Conservation (phyloP, 1,284 basidiomycete genomes). For the Ceratobasidium sp. region DNA sequence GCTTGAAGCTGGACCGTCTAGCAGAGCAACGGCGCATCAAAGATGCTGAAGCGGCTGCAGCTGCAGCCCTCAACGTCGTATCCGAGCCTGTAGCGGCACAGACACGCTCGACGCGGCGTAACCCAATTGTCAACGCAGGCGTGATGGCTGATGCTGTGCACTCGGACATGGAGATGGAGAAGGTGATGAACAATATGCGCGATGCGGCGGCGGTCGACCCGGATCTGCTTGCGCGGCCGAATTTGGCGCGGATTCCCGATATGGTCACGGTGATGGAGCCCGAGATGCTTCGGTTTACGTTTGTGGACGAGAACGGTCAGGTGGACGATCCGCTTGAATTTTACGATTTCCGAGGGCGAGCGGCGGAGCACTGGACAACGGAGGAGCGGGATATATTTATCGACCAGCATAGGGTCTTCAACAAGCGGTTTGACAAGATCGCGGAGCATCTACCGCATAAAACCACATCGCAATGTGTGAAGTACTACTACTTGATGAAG, state of each 20-base stretch:
- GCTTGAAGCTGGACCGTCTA: conserved; percentile 71
- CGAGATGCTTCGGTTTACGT: conserved; percentile 64
- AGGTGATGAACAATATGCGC: conserved; percentile 93
- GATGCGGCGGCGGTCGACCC: conserved; percentile 95
- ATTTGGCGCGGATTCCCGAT: conserved; percentile 92
- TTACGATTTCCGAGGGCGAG: conserved; percentile 78
- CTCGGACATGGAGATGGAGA: conserved; percentile 97
- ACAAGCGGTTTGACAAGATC: conserved; percentile 95
- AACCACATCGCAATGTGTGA: conserved; percentile 89
- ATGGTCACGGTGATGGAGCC: conserved; percentile 76
- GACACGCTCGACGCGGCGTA: conserved; percentile 78
- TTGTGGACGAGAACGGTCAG: conserved; percentile 87
- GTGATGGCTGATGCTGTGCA: conserved; percentile 88
- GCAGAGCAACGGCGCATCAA: conserved; percentile 57
- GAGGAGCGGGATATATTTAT: conserved; percentile 86
- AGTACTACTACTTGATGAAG: conserved; percentile 97
- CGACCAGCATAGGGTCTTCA: conserved; percentile 85
- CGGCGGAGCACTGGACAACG: conserved; percentile 84
- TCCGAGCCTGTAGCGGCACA: conserved; percentile 40
- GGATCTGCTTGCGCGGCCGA: conserved; percentile 85
- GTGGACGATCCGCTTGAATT: conserved; percentile 85
- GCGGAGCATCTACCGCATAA: conserved; percentile 87
- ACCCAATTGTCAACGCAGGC: conserved; percentile 63
- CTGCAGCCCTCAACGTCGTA: conserved; percentile 59
- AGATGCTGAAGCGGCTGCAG: conserved; percentile 63